Conservation (phyloP, 495 filamentous ascomycete species). For the Penicillium subrubescens region DNA sequence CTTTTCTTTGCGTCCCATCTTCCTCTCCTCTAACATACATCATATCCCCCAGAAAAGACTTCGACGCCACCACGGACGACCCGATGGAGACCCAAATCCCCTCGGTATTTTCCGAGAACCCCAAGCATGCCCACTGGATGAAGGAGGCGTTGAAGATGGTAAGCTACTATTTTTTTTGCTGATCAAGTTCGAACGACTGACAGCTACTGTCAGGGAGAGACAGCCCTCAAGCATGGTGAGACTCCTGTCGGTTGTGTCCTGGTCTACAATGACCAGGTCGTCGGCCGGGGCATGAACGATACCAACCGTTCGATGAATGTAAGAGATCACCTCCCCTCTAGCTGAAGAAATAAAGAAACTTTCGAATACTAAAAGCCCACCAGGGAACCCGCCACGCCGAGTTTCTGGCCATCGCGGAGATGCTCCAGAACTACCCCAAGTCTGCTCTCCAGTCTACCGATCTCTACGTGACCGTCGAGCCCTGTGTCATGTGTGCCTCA, state of each 20-base stretch:
- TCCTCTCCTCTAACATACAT: background rate
- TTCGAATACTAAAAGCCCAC: background rate
- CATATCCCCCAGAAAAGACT: background rate
- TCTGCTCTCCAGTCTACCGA: constrained; percentile 68
- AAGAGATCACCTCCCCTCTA: constrained; percentile 18
- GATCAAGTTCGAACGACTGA: constrained; percentile 10
- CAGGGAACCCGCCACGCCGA: constrained; percentile 94
- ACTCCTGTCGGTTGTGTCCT: constrained; percentile 97
- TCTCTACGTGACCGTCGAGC: constrained; percentile 96
- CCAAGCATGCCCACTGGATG: constrained; percentile 63
- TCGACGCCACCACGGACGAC: background rate
- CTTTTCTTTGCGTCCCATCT: too few relatives aligned
- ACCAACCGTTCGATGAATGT: constrained; percentile 85
- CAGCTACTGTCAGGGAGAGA: constrained; percentile 59
- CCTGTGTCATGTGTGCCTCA: constrained; percentile 98
- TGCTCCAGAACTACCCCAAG: constrained; percentile 58
- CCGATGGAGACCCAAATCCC: constrained; percentile 1
- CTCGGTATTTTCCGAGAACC: constrained; percentile 17
- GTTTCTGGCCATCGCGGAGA: constrained; percentile 75
- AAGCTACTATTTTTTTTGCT: constrained; percentile 16
- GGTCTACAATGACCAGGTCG: constrained; percentile 70
- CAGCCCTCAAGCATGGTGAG: constrained; percentile 79
- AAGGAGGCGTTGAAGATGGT: constrained; percentile 71
- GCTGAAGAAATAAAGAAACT: background rate
- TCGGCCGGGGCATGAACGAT: constrained; percentile 91